Conservation (phyloP, 768 basidiomycete genomes). For the Hericium erinaceus region DNA sequence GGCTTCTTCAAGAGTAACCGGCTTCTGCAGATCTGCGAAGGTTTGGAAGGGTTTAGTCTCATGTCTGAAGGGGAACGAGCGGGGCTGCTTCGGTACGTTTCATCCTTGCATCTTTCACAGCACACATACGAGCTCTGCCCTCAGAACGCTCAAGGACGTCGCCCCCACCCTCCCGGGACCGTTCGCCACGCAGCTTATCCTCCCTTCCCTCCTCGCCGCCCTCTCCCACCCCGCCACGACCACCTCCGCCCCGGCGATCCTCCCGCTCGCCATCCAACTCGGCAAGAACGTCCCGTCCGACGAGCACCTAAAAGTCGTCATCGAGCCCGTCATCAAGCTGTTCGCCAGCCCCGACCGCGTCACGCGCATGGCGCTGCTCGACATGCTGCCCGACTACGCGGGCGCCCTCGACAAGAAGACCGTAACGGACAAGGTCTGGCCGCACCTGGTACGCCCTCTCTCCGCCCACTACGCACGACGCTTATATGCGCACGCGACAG, state of each 20-base stretch:
- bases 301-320: constrained; percentile 59
- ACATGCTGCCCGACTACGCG: constrained; percentile 73
- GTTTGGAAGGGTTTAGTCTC: constrained; percentile 79
- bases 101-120: not conserved
- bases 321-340: constrained; percentile 75
- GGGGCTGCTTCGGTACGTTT: constrained; percentile 51
- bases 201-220: constrained; percentile 71
- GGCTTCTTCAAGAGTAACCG: constrained; percentile 83
- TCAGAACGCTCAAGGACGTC: constrained; percentile 71
- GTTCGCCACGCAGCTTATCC: constrained; percentile 76
- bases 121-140: not conserved
- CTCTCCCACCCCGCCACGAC: constrained; percentile 66
- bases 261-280: constrained; percentile 79
- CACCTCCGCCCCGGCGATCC: constrained; percentile 61
- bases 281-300: constrained; percentile 61
- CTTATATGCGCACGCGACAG: constrained; percentile 28
- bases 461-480: not conserved
- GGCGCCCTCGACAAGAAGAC: constrained; percentile 82
- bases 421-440: constrained; percentile 86
- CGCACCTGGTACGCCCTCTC: constrained; percentile 60
- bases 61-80: constrained; percentile 75
- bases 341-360: constrained; percentile 88
- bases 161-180: constrained; percentile 75
- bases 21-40: constrained; percentile 75
- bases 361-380: constrained; percentile 87